Evolutionary conservation across 768 basidiomycete species (phyloP).

Genomic region (Phlegmacium glaucopus): DNA sequence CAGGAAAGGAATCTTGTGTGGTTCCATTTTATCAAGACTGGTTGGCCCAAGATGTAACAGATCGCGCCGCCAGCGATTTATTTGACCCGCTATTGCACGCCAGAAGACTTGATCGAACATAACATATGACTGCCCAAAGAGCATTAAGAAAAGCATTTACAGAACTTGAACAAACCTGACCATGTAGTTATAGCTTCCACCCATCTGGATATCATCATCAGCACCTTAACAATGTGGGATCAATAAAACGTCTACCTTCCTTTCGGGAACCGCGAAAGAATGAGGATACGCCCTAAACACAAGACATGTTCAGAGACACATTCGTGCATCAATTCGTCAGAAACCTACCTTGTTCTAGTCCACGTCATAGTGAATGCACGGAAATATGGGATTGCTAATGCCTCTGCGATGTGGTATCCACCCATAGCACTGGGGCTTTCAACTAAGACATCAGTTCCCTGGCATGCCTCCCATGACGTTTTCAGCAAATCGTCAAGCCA

Average conservation of each 20-base stretch:
- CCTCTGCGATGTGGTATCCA: slow-evolving; percentile 96
- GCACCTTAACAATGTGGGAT: neutral
- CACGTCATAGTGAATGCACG: slow-evolving; percentile 98
- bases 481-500: slow-evolving; percentile 96
- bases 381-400: slow-evolving; percentile 89
- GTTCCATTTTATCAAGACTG: slow-evolving; percentile 92
- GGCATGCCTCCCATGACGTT: slow-evolving; percentile 96
- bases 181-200: slow-evolving; percentile 98
- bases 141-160: neutral
- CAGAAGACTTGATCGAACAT: slow-evolving; percentile 99
- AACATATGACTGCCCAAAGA: slow-evolving; percentile 70
- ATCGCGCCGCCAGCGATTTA: slow-evolving; percentile 91
- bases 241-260: slow-evolving; percentile 52
- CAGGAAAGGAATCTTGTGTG: slow-evolving; percentile 95
- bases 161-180: slow-evolving; percentile 31
- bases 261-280: slow-evolving; percentile 96
- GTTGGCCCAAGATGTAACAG: slow-evolving; percentile 74
- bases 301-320: neutral
- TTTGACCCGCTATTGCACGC: slow-evolving; percentile 90
- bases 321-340: neutral
- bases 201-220: slow-evolving; percentile 58
- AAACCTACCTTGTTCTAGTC: slow-evolving; percentile 77
- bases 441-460: slow-evolving; percentile 87
- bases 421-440: slow-evolving; percentile 98
- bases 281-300: slow-evolving; percentile 83